Conservation (phyloP, 2,329 filamentous ascomycete genomes). For the Ophiocordyceps camponoti-saundersi region DNA sequence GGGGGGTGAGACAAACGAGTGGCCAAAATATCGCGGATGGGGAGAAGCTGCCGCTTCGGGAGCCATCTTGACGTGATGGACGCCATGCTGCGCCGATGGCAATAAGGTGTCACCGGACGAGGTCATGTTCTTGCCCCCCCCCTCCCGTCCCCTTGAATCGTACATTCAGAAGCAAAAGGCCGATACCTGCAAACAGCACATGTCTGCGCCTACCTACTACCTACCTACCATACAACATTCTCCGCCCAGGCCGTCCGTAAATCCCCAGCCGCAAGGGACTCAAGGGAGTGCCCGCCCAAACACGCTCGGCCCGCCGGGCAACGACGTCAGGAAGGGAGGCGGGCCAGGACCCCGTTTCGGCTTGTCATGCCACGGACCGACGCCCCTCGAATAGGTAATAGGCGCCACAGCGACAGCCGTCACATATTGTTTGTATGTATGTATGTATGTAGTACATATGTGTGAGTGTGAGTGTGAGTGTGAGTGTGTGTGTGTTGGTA, state of each 20-base stretch:
- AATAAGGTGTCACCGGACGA: not conserved
- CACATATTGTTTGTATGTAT: too few relatives aligned
- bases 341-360: not conserved
- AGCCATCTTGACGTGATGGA: not conserved
- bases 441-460: not conserved
- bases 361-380: not conserved
- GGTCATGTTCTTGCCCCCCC: not conserved
- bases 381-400: not conserved
- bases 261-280: not conserved
- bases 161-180: too few relatives aligned
- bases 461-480: too few relatives aligned
- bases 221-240: not conserved
- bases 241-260: not conserved
- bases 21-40: not conserved
- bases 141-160: too few relatives aligned
- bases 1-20: not conserved
- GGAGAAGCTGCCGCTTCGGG: not conserved
- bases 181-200: too few relatives aligned
- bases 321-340: not conserved
- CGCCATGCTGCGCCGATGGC: not conserved
- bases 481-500: too few relatives aligned
- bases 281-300: not conserved
- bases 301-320: not conserved
- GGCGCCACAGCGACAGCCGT: not conserved
- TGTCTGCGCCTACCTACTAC: not conserved